phyloP scores from a whole-genome alignment of 2,329 filamentous ascomycete genomes.

The Cordyceps cicadae region DNA sequence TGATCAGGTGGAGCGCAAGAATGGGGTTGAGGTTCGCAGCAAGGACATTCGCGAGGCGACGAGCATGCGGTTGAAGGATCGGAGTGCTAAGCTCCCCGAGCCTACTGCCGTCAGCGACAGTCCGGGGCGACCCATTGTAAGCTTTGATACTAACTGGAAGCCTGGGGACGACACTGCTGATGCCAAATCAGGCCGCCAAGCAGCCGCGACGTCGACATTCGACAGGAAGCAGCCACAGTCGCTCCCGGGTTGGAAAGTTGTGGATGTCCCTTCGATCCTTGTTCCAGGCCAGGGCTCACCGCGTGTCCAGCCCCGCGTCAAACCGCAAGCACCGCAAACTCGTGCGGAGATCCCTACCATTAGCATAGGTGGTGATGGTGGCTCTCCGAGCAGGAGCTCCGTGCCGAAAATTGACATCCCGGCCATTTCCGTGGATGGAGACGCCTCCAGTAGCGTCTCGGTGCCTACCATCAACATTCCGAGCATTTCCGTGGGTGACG shows the following conservation, averaged over 20 bases:
- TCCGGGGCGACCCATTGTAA: conserved; percentile 89
- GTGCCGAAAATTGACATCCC: conserved; percentile 39
- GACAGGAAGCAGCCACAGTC: conserved; percentile 23
- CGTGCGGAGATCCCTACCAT: conserved; percentile 27
- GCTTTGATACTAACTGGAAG: conserved; percentile 83
- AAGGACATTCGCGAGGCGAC: conserved; percentile 88
- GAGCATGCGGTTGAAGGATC: conserved; percentile 78
- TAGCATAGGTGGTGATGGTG: conserved; percentile 25
- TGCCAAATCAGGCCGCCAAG: conserved; percentile 42
- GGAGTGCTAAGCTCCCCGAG: conserved; percentile 78
- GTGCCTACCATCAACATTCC: conserved; percentile 41
- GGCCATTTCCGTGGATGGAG: conserved; percentile 36
- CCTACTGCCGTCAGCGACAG: conserved; percentile 86
- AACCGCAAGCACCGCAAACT: conserved; percentile 1
- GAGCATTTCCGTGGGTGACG: conserved; percentile 30
- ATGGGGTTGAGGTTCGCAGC: conserved; percentile 73
- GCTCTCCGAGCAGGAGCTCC: conserved; percentile 14
- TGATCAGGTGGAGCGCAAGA: conserved; percentile 52
- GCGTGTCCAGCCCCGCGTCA: conserved; percentile 18
- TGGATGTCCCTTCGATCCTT: conserved; percentile 46
- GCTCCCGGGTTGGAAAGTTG: conserved; percentile 24
- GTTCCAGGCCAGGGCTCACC: conserved; percentile 40
- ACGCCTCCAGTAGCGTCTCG: conserved; percentile 17
- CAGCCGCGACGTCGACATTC: conserved; percentile 21
- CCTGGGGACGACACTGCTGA: conserved; percentile 62